Evolutionary conservation across 2,329 filamentous ascomycete genomes (phyloP).

Genomic region (Scedosporium apiospermum): DNA sequence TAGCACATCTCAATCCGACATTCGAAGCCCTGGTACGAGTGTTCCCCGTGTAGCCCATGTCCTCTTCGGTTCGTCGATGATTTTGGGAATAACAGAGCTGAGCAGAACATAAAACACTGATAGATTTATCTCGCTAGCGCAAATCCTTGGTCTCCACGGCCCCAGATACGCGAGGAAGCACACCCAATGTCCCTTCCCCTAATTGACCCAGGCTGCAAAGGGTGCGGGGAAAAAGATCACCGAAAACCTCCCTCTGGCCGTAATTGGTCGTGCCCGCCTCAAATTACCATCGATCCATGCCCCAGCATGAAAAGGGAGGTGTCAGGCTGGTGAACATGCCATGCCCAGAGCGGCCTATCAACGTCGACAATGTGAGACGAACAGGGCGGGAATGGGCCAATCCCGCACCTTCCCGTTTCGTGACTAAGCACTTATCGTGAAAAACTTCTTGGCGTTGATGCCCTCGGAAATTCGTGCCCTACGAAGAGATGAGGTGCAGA

Average conservation of each 20-base stretch:
- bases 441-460: constrained; percentile 2
- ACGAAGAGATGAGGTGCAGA: neutral
- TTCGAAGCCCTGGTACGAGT: too few relatives aligned
- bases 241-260: neutral
- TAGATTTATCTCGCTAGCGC: too few relatives aligned
- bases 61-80: too few relatives aligned
- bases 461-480: constrained; percentile 5
- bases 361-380: neutral
- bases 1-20: too few relatives aligned
- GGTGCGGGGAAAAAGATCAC: neutral
- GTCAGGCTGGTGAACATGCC: neutral
- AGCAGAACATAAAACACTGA: too few relatives aligned
- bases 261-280: neutral
- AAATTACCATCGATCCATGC: neutral
- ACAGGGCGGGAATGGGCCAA: neutral
- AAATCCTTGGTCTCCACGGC: too few relatives aligned
- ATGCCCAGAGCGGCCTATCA: neutral
- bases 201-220: neutral
- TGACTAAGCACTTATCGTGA: constrained; percentile 1
- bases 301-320: neutral
- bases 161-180: too few relatives aligned
- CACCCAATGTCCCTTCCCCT: too few relatives aligned
- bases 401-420: neutral
- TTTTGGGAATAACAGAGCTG: too few relatives aligned
- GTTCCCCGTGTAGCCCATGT: too few relatives aligned